phyloP scores from a whole-genome alignment of 2,329 filamentous ascomycete species.

The Diplodia intermedia region DNA sequence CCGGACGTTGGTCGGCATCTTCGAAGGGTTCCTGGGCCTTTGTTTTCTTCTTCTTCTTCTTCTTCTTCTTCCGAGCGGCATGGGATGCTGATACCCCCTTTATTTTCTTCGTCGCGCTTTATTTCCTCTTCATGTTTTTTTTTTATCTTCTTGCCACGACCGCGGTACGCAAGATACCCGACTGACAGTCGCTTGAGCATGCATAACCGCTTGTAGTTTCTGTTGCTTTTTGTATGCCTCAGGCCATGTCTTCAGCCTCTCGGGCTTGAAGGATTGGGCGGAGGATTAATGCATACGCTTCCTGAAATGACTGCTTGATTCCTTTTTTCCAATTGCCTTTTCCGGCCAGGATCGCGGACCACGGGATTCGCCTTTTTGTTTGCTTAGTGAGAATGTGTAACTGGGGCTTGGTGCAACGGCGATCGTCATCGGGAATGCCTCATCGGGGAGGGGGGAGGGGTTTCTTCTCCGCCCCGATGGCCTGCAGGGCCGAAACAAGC shows the following conservation, averaged over 20 bases:
- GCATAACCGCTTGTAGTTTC: not conserved
- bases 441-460: too few relatives aligned
- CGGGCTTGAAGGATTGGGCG: not conserved
- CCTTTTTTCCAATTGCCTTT: not conserved
- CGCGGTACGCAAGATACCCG: not conserved
- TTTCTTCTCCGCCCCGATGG: too few relatives aligned
- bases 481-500: too few relatives aligned
- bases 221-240: not conserved
- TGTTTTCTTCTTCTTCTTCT: not conserved
- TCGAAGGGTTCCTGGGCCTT: not conserved
- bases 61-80: constrained; percentile 1
- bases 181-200: constrained; percentile 3
- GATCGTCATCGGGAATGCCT: too few relatives aligned
- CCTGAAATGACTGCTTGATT: not conserved
- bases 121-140: not conserved
- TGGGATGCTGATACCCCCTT: constrained; percentile 23
- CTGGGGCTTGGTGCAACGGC: not conserved
- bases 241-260: not conserved
- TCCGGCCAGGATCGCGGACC: not conserved
- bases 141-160: not conserved
- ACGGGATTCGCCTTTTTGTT: too few relatives aligned
- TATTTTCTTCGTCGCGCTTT: not conserved
- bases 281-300: not conserved
- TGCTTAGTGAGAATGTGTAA: constrained; percentile 1
- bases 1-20: not conserved